These are phyloP conservation scores for Diplodia sapinea DNA, from an alignment of 2,329 filamentous ascomycete species.

Conservation along the genomic window DNA sequence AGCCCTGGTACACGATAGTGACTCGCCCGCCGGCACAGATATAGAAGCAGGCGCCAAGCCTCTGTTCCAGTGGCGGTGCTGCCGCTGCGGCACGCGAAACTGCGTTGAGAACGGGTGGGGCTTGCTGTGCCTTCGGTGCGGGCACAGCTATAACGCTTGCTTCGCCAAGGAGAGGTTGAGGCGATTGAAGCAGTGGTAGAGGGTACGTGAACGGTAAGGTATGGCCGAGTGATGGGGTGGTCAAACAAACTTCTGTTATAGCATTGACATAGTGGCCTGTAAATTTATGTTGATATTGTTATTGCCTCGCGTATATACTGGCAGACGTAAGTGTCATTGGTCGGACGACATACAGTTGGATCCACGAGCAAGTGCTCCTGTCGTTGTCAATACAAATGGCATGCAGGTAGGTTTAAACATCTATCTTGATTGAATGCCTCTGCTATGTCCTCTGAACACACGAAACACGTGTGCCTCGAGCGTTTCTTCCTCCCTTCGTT, in stretches of 20 bases:
- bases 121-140: neutral
- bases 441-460: neutral
- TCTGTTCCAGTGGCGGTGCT: constrained; percentile 8
- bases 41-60: neutral
- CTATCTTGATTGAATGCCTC: constrained; percentile 1
- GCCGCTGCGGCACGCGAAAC: neutral
- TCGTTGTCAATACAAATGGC: neutral
- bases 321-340: neutral
- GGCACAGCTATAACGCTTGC: neutral
- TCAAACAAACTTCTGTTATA: too few relatives aligned
- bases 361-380: neutral
- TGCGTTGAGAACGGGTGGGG: neutral
- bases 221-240: neutral
- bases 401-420: neutral
- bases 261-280: too few relatives aligned
- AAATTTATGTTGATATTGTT: too few relatives aligned
- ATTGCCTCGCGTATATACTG: too few relatives aligned
- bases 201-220: too few relatives aligned
- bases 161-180: neutral
- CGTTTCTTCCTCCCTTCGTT: neutral
- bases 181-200: neutral
- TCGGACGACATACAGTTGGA: neutral
- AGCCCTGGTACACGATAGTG: neutral
- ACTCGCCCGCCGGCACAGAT: too few relatives aligned
- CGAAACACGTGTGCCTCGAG: neutral